Base-by-base conservation (phyloP, 495 filamentous ascomycete species). In the Neurospora cerealis region DNA sequence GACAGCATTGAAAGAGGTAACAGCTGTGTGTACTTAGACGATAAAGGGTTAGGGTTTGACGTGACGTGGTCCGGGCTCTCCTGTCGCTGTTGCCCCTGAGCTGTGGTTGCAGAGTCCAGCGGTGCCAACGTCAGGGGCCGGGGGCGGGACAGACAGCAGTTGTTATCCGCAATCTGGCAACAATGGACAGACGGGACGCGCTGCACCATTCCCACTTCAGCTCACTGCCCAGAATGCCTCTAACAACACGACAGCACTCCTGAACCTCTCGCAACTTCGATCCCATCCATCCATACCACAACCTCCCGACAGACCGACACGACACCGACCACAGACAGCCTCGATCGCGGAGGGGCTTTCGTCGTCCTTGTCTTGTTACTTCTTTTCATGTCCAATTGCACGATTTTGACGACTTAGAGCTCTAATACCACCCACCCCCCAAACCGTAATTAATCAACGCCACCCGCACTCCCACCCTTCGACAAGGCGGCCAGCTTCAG, bases 161-260 rank as follows among this genome's bases (percentile, higher is more conserved):
- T 15, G 54, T 69, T 62, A 38, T 74, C 69, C 77, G 79, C 79
- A 81, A 81, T 81, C 79, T 81, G 79, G 79, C 79, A 81, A 80
- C 77, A 73, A 62, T 34, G 54, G 54, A 60, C 46, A 54, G 46
- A 60, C 48, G 21, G 48, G 48, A 60, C 13, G 46, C 70, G 74
- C 74, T 71, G 75, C 74, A 71, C 70, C 60, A 54, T 71, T 74
- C 76, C 73, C 48, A 74, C 48, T 69, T 34, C 38, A 76, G 69
- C 71, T 70, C 74, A 74, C 75, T 69, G 69, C 69, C 69, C 70
- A 48, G 70, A 15, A 60, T 60, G 11, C 9, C 78, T 66, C 74
- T 62, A 60, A 71, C 72, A 74, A 76, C 75, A 73, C 71, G 70
- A 44, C 72, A 54, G n/a, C 54, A 71, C 69, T 69, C 69, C 42